Base-by-base conservation (phyloP, 306 rosid species). In the Cicer pinnatifidum region DNA sequence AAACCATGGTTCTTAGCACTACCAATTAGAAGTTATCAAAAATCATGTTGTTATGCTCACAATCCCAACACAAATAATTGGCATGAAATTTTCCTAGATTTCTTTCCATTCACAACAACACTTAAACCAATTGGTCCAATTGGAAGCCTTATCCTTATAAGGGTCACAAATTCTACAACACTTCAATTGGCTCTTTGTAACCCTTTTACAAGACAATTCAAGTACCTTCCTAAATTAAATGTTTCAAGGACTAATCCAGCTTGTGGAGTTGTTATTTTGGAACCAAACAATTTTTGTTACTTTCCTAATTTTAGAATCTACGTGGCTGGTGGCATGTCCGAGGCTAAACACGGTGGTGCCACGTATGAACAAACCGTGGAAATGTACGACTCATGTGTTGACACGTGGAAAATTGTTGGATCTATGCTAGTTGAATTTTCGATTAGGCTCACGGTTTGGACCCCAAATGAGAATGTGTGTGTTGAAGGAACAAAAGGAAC, bases 381-480 rank as follows among this genome's bases (percentile, higher is more conserved):
- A 73, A 81, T 88, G 83, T 93, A 93, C 20, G 96, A 91, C 60
- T 89, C 93, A 0, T 2, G 16, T 45, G 9, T 8, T 0, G 80
- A 78, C 77, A 41, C 67, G 12, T 90, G 96, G 96, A 54, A 37
- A 13, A 7, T 86, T 1, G 79, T 79, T 12, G 96, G 93, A 16
- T 47, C 82, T 7, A 50, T 82, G 69, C 91, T 91, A 0, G 66
- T 85, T 64, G 96, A 93, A 28, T 86, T 86, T 73, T 79, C 97
- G 0, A 88, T 89, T 50, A 90, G 98, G 80, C 86, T 93, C 0
- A 90, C 92, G 0, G 87, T 93, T 9, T 91, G 98, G 98, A 89
- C 97, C 12, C 92, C 91, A 3, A 88, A 85, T 47, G 92, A 90
- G 73, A 78, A 84, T 41, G 92, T 89, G 3, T 75, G 43, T 60